These are phyloP conservation scores for Hura crepitans DNA, from an alignment of 441 rosid genomes.

Conservation along the genomic window DNA sequence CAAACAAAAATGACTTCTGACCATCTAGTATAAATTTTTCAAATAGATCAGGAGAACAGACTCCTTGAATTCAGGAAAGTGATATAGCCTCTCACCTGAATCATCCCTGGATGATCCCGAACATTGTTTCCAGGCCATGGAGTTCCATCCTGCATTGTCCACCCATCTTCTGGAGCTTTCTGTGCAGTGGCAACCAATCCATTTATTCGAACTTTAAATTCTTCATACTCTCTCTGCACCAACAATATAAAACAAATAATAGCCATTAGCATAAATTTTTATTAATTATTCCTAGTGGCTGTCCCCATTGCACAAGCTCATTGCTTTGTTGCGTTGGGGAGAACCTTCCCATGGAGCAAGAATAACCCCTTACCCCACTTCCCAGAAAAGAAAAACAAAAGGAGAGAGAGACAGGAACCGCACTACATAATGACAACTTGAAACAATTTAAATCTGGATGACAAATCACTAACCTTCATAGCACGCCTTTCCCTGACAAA, in stretches of 20 bases:
- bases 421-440: not conserved
- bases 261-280: not conserved
- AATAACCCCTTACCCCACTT: no score
- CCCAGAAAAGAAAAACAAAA: no score
- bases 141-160: slow-evolving; percentile 99
- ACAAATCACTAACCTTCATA: slow-evolving; percentile 66
- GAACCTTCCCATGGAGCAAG: no score
- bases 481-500: slow-evolving; percentile 84
- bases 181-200: slow-evolving; percentile 80
- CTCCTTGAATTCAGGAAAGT: not conserved
- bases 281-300: not conserved
- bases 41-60: not conserved
- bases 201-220: slow-evolving; percentile 80
- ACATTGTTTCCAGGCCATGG: slow-evolving; percentile 97
- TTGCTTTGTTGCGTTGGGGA: no score
- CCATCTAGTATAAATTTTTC: not conserved
- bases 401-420: not conserved
- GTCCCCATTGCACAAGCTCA: not conserved
- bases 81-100: slow-evolving; percentile 59
- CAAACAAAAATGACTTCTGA: not conserved
- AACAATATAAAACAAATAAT: slow-evolving; percentile 5
- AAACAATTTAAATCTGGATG: not conserved
- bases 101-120: slow-evolving; percentile 92
- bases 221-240: slow-evolving; percentile 92
- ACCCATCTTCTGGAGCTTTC: slow-evolving; percentile 98